These are phyloP conservation scores for Verticillium nonalfalfae DNA, from an alignment of 2,329 filamentous ascomycete species.

Conservation along the genomic window DNA sequence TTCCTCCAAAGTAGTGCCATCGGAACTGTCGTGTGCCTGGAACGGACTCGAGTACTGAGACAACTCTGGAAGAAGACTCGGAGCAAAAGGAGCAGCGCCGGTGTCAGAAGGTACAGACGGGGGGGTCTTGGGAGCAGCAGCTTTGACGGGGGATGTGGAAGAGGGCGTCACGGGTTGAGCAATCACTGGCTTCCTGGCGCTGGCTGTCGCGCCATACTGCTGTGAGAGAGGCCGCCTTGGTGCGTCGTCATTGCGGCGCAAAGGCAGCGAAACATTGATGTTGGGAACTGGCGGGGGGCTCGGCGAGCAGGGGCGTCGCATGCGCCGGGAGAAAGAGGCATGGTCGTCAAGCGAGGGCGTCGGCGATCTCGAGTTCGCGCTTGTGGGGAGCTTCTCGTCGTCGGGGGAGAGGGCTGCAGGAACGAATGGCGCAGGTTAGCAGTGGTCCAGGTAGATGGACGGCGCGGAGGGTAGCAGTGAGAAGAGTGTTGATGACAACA, in stretches of 20 bases:
- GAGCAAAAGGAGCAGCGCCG: slow-evolving; percentile 17
- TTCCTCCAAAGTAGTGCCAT: slow-evolving; percentile 67
- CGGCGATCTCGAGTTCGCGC: slow-evolving; percentile 39
- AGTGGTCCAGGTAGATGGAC: slow-evolving; percentile 6
- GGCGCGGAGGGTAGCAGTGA: neutral
- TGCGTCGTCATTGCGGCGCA: slow-evolving; percentile 37
- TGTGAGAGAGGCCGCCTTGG: slow-evolving; percentile 31
- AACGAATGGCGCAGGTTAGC: slow-evolving; percentile 11
- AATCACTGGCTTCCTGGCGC: slow-evolving; percentile 42
- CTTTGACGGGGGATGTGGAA: slow-evolving; percentile 15
- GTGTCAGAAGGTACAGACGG: slow-evolving; percentile 31
- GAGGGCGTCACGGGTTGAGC: slow-evolving; percentile 31
- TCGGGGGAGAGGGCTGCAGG: slow-evolving; percentile 43
- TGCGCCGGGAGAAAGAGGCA: slow-evolving; percentile 36
- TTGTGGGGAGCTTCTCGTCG: slow-evolving; percentile 30
- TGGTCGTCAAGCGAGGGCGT: slow-evolving; percentile 48
- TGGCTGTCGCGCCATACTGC: slow-evolving; percentile 27
- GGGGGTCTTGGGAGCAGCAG: slow-evolving; percentile 19
- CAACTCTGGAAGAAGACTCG: slow-evolving; percentile 51
- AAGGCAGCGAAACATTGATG: slow-evolving; percentile 31
- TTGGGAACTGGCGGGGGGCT: slow-evolving; percentile 47
- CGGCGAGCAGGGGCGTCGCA: slow-evolving; percentile 45
- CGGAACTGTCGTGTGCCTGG: slow-evolving; percentile 47
- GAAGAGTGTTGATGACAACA: neutral
- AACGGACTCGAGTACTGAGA: slow-evolving; percentile 60